phyloP scores from a whole-genome alignment of 2,329 filamentous ascomycete species.

The Fusarium stilboides region DNA sequence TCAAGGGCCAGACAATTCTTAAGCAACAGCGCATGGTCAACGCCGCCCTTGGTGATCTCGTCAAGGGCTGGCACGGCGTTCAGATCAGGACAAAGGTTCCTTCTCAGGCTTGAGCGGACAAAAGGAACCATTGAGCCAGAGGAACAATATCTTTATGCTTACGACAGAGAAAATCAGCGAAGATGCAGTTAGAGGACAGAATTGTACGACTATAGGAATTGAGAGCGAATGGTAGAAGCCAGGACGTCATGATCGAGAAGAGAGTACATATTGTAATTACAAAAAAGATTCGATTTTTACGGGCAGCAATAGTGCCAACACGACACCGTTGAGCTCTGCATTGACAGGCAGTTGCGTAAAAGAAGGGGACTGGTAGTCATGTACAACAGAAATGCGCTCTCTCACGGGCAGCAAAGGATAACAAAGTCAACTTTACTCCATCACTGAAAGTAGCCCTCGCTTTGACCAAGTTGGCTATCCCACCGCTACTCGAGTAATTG shows the following conservation, averaged over 20 bases:
- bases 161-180: background rate
- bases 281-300: background rate
- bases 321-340: background rate
- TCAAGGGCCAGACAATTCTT: constrained; percentile 79
- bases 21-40: constrained; percentile 90
- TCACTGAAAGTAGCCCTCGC: no score
- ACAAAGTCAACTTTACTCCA: no score
- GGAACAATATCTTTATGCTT: background rate
- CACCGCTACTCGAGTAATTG: no score
- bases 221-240: background rate
- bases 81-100: constrained; percentile 79
- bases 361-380: background rate
- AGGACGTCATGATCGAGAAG: background rate
- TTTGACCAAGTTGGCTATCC: no score
- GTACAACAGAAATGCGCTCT: no score
- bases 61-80: constrained; percentile 87
- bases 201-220: constrained; percentile 23
- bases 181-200: background rate
- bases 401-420: no score
- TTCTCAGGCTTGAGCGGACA: constrained; percentile 29
- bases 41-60: constrained; percentile 78
- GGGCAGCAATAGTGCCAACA: background rate
- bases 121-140: no score
- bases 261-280: constrained; percentile 3
- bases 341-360: background rate